Evolutionary conservation across 2,329 filamentous ascomycete genomes (phyloP).

Genomic region (Colletotrichum costaricense): DNA sequence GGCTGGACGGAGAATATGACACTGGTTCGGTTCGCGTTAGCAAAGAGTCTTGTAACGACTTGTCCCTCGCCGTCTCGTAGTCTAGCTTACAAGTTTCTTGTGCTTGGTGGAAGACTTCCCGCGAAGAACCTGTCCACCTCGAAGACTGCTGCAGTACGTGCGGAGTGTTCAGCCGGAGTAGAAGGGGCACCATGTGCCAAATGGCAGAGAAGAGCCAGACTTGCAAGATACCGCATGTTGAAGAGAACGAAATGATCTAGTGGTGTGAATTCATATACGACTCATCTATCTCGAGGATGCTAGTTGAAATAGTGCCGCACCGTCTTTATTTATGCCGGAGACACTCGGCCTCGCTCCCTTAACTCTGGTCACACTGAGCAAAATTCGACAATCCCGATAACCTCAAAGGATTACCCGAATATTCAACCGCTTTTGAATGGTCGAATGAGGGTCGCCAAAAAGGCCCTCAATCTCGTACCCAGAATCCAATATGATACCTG

Average conservation of each 20-base stretch:
- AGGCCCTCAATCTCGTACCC: neutral
- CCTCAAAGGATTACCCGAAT: neutral
- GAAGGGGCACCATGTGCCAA: conserved; percentile 1
- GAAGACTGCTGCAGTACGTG: conserved; percentile 3
- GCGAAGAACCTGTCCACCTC: conserved; percentile 18
- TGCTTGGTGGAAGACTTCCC: conserved; percentile 2
- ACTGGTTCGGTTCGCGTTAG: neutral
- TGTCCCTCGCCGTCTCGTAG: neutral
- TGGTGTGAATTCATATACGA: too few species aligned
- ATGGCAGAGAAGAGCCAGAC: neutral
- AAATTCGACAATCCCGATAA: neutral
- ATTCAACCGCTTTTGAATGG: neutral
- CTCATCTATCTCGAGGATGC: neutral
- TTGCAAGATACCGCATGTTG: conserved; percentile 8
- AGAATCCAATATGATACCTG: neutral
- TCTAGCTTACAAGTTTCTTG: conserved; percentile 29
- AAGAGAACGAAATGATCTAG: too few species aligned
- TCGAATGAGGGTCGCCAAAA: neutral
- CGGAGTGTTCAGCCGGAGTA: neutral
- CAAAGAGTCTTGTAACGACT: too few species aligned
- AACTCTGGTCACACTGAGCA: neutral
- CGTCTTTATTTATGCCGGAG: neutral
- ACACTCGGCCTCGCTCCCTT: neutral
- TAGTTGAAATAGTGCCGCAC: neutral
- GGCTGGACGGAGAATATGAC: conserved; percentile 17